A percentile compares a stretch with the other conserved stretches of the same genome.
Evolutionary conservation across 306 rosid genomes (phyloP).

Genomic region (Medicago truncatula): DNA sequence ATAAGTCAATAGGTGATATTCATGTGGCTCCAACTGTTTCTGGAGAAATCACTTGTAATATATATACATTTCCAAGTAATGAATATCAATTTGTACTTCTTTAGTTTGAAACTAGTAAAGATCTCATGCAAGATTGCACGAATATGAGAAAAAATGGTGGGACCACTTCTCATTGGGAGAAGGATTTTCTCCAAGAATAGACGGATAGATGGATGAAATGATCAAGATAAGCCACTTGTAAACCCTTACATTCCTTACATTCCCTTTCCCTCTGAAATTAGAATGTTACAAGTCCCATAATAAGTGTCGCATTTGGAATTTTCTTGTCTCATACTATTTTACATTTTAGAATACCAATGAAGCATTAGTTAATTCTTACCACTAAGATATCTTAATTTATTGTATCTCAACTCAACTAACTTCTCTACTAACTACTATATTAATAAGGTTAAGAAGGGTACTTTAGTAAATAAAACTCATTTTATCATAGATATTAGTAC

Average conservation of each 20-base stretch:
- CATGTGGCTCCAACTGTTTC: constrained; percentile 15
- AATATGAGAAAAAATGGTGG: neutral
- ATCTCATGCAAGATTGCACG: constrained; percentile 4
- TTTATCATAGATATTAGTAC: too few species aligned
- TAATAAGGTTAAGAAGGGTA: too few species aligned
- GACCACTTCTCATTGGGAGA: neutral
- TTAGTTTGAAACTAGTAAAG: constrained; percentile 19
- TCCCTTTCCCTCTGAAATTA: constrained; percentile 17
- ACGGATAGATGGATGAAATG: neutral
- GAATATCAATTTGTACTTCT: neutral
- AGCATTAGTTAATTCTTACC: neutral
- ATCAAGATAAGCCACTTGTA: neutral
- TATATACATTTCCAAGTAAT: neutral
- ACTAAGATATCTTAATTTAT: too few species aligned
- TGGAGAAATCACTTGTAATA: neutral
- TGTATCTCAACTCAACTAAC: too few species aligned
- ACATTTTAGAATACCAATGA: neutral
- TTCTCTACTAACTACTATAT: too few species aligned
- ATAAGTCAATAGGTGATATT: constrained; percentile 5
- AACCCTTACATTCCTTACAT: constrained; percentile 11
- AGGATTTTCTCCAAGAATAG: neutral
- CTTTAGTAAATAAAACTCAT: too few species aligned
- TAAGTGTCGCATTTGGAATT: neutral
- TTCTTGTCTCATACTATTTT: neutral
- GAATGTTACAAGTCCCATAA: neutral